These are phyloP conservation scores for Amanita inopinata DNA, from an alignment of 768 basidiomycete species.

Conservation along the genomic window DNA sequence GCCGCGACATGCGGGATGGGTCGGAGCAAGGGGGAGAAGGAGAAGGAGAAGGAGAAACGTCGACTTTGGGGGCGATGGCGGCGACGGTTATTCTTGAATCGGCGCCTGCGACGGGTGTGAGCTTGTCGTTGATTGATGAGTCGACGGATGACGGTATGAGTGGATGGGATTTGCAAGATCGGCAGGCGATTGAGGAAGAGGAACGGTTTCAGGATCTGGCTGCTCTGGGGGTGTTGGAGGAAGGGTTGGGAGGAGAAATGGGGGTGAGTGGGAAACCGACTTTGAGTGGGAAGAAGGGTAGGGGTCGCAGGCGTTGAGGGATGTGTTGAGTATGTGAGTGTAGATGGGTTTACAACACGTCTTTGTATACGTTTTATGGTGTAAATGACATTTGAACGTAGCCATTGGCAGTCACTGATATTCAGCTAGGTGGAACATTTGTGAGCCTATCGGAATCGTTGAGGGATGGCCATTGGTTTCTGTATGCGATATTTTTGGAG, in stretches of 20 bases:
- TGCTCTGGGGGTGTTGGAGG: constrained; percentile 17
- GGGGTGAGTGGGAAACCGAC: constrained; percentile 16
- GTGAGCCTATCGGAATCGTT: no score
- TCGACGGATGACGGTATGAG: constrained; percentile 27
- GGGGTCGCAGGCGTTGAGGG: no score
- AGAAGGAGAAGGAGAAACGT: constrained; percentile 13
- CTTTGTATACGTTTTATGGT: no score
- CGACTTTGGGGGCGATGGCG: constrained; percentile 19
- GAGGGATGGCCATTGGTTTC: no score
- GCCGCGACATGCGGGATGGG: constrained; percentile 10
- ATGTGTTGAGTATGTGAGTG: no score
- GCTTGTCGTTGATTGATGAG: constrained; percentile 12
- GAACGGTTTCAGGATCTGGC: constrained; percentile 40
- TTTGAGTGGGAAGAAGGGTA: no score
- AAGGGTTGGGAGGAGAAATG: constrained; percentile 32
- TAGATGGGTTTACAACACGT: no score
- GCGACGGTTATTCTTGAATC: constrained; percentile 20
- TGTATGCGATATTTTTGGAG: no score
- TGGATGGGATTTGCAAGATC: constrained; percentile 39
- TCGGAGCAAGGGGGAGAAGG: constrained; percentile 8
- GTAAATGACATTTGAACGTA: no score
- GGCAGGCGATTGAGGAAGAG: constrained; percentile 37
- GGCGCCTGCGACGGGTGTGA: constrained; percentile 32
- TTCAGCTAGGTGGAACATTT: no score
- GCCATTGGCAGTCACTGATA: no score